Evolutionary conservation across 257 asterid species (phyloP), one percentile per base, ranked within the genome.

Genomic region (Solanum chiquidenum): DNA sequence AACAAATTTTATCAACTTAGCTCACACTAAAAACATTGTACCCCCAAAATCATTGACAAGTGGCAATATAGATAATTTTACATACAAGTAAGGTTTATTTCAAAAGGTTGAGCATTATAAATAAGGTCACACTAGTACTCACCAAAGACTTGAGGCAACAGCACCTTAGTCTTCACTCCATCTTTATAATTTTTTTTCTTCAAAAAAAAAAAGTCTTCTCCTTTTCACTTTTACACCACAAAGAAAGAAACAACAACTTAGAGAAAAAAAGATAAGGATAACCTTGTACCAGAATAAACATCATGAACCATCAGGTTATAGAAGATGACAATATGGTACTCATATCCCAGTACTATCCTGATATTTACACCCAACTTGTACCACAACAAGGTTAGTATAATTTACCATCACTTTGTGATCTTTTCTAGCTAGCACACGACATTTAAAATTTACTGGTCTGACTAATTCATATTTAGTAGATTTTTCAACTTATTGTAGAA

Each of bases 281-380:
- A 55, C 25, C 49, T 49, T 49, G 60, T 49, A 49, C 21, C 60
- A 5, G 21, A 76, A 84, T 83, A 34, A 88, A 29, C 35, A 88
- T 18, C 33, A 91, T 90, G 92, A 85, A 89, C 87, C 83, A 88
- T 69, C 89, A 90, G 27, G 25, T 83, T 25, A 91, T 25, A 80
- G 85, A 92, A 84, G 93, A 94, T 84, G 93, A 93, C 20, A 49
- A 49, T 73, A 88, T 91, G 94, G 68, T 83, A 33, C 93, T 95
- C 55, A 73, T 93, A 52, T 93, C 95, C 31, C 94, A 92, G 90
- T 93, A 93, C 89, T 90, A 90, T 89, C 92, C 92, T 27, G 92
- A 76, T n/a, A 89, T 88, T 29, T 91, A 82, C 89, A 40, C 86
- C 60, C 93, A 91, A 34, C 74, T 89, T 52, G 83, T 88, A 37